Conservation (phyloP, 2,329 filamentous ascomycete genomes). For the Colletotrichum orchidophilum region DNA sequence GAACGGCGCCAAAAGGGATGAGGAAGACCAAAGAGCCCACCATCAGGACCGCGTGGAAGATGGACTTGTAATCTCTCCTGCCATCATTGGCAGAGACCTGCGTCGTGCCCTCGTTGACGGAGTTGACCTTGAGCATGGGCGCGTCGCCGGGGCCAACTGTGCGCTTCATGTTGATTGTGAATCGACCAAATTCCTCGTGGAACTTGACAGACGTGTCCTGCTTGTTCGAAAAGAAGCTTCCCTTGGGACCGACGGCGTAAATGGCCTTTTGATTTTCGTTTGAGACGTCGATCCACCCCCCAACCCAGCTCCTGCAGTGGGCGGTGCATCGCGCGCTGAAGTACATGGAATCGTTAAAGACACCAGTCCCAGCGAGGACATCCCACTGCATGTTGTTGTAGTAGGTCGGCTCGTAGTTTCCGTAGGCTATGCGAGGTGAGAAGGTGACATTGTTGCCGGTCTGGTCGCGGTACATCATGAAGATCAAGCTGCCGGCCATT, state of each 20-base stretch:
- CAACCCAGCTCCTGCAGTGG: constrained; percentile 62
- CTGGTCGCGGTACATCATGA: constrained; percentile 62
- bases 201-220: constrained; percentile 56
- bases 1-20: constrained; percentile 64
- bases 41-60: constrained; percentile 63
- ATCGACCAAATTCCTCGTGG: constrained; percentile 63
- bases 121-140: constrained; percentile 48
- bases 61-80: constrained; percentile 49
- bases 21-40: constrained; percentile 62
- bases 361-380: constrained; percentile 56
- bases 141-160: constrained; percentile 57
- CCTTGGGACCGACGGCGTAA: constrained; percentile 64
- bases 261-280: constrained; percentile 59
- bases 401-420: constrained; percentile 62
- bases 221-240: constrained; percentile 53
- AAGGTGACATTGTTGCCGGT: constrained; percentile 62
- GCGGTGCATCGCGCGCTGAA: constrained; percentile 60
- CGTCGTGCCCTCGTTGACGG: constrained; percentile 47
- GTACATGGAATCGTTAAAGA: constrained; percentile 55
- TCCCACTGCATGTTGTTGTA: constrained; percentile 54
- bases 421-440: constrained; percentile 61
- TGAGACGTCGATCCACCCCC: constrained; percentile 60
- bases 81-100: constrained; percentile 40
- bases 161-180: constrained; percentile 63
- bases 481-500: constrained; percentile 62